A percentile compares a stretch with the other conserved stretches of the same genome.
phyloP scores from a whole-genome alignment of 1,139 yeast genomes.

The Tardiomyces blankii region DNA sequence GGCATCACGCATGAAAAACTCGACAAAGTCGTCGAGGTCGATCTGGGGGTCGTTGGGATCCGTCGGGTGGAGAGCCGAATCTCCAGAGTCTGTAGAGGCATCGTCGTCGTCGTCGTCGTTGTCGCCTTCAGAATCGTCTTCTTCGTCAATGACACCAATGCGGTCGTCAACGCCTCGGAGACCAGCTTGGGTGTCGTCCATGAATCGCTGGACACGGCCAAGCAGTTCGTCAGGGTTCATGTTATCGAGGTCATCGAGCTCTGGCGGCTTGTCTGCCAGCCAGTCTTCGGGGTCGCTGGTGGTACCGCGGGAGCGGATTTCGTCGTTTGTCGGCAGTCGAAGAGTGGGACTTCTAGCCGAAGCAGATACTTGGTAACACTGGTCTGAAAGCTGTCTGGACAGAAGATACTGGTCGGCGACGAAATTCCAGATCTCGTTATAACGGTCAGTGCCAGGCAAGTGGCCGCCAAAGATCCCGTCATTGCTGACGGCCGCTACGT shows the following conservation, averaged over 20 bases:
- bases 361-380: background rate
- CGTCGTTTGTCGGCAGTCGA: background rate
- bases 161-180: background rate
- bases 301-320: background rate
- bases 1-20: slow-evolving; percentile 44
- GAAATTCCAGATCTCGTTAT: background rate
- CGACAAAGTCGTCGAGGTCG: slow-evolving; percentile 55
- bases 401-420: background rate
- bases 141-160: background rate
- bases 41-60: slow-evolving; percentile 27
- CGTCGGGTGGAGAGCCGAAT: background rate
- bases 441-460: background rate
- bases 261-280: background rate
- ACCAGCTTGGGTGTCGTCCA: background rate
- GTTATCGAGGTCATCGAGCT: background rate
- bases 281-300: background rate
- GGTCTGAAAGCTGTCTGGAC: background rate
- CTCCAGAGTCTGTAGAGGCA: background rate
- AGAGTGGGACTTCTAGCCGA: background rate
- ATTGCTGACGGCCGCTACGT: background rate
- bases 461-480: background rate
- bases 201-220: background rate
- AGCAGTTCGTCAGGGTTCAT: background rate
- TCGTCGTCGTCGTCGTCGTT: background rate
- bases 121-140: background rate